Conservation (phyloP, 2,329 filamentous ascomycete genomes). For the Aspergillus floridensis region DNA sequence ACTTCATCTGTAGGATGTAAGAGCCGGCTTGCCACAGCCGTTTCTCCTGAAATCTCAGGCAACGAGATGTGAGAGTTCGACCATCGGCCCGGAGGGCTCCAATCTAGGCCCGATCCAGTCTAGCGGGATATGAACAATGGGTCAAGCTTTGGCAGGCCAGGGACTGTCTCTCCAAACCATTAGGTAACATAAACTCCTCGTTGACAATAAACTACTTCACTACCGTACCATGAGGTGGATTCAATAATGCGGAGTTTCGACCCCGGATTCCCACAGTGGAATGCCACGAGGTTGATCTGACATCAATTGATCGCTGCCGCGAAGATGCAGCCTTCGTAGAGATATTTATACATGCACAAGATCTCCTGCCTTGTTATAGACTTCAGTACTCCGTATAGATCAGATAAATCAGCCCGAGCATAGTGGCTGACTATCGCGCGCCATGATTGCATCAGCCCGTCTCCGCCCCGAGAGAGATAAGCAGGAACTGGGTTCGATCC, state of each 20-base stretch:
- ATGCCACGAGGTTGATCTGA: conserved; percentile 2
- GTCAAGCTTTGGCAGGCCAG: neutral
- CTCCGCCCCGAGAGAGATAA: neutral
- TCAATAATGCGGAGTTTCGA: neutral
- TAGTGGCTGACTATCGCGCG: conserved; percentile 8
- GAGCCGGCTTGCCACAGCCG: neutral
- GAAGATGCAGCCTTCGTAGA: neutral
- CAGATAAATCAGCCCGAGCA: neutral
- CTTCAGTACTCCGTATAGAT: no score
- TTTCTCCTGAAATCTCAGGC: neutral
- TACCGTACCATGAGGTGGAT: neutral
- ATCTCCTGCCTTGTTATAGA: no score
- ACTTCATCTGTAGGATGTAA: neutral
- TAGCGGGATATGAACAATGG: neutral
- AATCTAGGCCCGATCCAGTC: neutral
- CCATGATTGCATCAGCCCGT: neutral
- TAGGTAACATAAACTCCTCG: conserved; percentile 2
- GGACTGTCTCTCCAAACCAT: neutral
- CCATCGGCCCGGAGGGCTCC: neutral
- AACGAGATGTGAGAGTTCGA: neutral
- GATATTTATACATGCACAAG: neutral
- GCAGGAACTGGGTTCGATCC: neutral
- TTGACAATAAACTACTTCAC: no score
- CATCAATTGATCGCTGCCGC: neutral
- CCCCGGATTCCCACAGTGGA: conserved; percentile 2